Conservation (phyloP, 345 rosid species). For the Aquilaria malaccensis region DNA sequence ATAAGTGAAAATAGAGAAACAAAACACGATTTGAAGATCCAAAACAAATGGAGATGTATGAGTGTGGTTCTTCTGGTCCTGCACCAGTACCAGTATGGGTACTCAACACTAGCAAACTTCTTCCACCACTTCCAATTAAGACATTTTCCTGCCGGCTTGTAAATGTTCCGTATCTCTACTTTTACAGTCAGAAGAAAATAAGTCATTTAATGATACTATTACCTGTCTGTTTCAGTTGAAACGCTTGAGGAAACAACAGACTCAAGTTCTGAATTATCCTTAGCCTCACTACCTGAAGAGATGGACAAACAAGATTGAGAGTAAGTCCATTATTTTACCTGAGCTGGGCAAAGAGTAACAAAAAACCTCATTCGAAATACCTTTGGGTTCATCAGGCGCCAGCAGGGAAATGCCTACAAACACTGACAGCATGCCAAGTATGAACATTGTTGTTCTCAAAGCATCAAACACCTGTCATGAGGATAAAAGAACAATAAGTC, state of each 20-base stretch:
- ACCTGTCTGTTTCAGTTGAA: slow-evolving; percentile 75
- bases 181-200: no score
- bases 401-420: slow-evolving; percentile 85
- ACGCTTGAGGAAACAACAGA: slow-evolving; percentile 44
- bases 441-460: slow-evolving; percentile 89
- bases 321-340: background rate
- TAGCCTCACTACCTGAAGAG: slow-evolving; percentile 59
- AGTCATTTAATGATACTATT: background rate
- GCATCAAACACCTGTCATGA: slow-evolving; percentile 73
- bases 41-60: no score
- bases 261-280: slow-evolving; percentile 48
- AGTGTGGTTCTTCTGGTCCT: no score
- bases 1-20: no score
- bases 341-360: background rate
- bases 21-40: no score
- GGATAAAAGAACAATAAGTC: slow-evolving; percentile 7
- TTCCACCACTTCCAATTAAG: no score
- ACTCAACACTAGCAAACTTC: no score
- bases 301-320: background rate
- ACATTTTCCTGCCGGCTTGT: no score
- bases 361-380: slow-evolving; percentile 17
- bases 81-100: no score
- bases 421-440: slow-evolving; percentile 79
- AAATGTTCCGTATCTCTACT: no score
- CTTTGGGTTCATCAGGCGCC: slow-evolving; percentile 94